phyloP scores from a whole-genome alignment of 108 stramenopile species.

The Cyclotella sp. region DNA sequence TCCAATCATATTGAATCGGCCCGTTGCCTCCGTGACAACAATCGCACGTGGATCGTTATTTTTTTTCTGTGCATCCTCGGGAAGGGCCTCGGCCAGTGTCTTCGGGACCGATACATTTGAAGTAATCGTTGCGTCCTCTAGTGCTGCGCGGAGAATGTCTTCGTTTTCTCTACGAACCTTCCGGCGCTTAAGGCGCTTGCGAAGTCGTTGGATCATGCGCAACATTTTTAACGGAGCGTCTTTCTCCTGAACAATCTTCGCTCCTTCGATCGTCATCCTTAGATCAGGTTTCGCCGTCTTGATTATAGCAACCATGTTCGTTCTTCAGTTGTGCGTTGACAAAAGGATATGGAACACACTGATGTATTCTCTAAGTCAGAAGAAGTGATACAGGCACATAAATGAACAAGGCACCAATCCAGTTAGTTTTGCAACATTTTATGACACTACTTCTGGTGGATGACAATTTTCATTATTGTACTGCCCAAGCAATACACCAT shows the following conservation, averaged over 20 bases:
- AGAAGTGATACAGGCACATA: no score
- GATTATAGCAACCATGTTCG: neutral
- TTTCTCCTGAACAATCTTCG: conserved; percentile 7
- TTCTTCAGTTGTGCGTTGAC: neutral
- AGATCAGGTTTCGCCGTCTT: conserved; percentile 13
- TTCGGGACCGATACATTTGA: conserved; percentile 12
- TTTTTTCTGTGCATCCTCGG: conserved; percentile 9
- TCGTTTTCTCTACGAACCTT: neutral
- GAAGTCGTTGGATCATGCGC: neutral
- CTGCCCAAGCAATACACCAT: no score
- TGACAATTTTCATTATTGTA: no score
- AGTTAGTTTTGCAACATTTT: no score
- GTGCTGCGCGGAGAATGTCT: neutral
- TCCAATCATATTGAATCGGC: conserved; percentile 24
- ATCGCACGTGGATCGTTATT: conserved; percentile 28
- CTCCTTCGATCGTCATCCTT: neutral
- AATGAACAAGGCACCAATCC: no score
- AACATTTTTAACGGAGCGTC: neutral
- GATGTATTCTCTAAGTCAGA: no score
- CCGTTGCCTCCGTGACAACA: conserved; percentile 37
- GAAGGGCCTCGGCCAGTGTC: conserved; percentile 18
- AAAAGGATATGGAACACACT: no score
- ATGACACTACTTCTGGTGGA: no score
- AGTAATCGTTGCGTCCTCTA: conserved; percentile 16
- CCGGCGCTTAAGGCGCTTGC: neutral